phyloP scores from a whole-genome alignment of 2,329 filamentous ascomycete species.

The Fusarium veterinarium region DNA sequence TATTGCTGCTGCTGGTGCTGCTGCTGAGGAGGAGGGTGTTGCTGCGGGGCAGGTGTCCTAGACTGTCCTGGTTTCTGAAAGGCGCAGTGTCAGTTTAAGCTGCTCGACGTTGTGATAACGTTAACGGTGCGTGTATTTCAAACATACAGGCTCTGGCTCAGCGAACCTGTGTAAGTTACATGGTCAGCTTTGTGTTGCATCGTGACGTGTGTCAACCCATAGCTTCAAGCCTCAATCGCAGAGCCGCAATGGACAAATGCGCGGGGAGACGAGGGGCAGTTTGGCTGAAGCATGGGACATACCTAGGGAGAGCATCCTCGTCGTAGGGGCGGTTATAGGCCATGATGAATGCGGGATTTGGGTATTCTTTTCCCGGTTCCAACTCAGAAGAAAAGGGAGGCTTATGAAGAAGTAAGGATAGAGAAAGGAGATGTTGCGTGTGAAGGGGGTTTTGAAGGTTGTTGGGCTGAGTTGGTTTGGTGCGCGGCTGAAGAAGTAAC shows the following conservation, averaged over 20 bases:
- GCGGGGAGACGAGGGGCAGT: conserved; percentile 37
- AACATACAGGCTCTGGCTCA: conserved; percentile 75
- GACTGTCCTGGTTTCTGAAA: conserved; percentile 53
- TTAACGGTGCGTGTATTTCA: conserved; percentile 1
- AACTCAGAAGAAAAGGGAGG: background rate
- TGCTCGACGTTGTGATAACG: background rate
- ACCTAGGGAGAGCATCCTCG: conserved; percentile 94
- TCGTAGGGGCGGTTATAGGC: conserved; percentile 95
- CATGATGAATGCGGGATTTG: conserved; percentile 63
- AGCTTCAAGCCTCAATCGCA: conserved; percentile 29
- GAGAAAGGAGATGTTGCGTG: background rate
- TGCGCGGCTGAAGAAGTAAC: conserved; percentile 32
- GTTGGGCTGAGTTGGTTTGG: conserved; percentile 33
- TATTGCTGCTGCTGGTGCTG: conserved; percentile 35
- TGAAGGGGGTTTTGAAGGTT: conserved; percentile 29
- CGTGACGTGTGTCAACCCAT: conserved; percentile 1
- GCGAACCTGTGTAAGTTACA: conserved; percentile 67
- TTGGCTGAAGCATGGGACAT: conserved; percentile 5
- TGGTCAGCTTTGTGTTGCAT: conserved; percentile 43
- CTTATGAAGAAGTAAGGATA: background rate
- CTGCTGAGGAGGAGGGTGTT: conserved; percentile 50
- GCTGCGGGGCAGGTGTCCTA: conserved; percentile 44
- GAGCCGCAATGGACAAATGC: conserved; percentile 29
- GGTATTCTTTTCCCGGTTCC: background rate
- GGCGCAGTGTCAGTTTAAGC: conserved; percentile 29